Percentiles rank a stretch among this genome's conserved stretches.
Conservation (phyloP, 805 yeast species). For the Suhomyces tanzawaensis region DNA sequence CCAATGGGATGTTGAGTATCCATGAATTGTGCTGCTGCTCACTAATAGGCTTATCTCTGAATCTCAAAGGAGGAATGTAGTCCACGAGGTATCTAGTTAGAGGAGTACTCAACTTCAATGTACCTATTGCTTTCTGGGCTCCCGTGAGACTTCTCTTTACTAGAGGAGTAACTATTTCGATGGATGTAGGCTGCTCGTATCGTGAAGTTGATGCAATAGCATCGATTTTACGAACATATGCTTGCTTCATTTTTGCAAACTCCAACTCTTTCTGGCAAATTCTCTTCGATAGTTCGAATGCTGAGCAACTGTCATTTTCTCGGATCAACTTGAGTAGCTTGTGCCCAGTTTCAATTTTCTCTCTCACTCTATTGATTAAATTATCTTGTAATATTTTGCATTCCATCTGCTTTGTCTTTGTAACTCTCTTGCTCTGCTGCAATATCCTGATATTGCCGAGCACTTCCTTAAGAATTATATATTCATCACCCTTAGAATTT, state of each 20-base stretch:
- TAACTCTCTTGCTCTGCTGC: constrained; percentile 15
- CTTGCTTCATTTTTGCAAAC: constrained; percentile 20
- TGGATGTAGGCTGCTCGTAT: constrained; percentile 4
- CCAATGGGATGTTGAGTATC: constrained; percentile 28
- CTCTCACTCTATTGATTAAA: constrained; percentile 25
- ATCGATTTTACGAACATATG: neutral
- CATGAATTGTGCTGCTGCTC: constrained; percentile 13
- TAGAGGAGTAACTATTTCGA: constrained; percentile 11
- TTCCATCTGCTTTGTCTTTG: constrained; percentile 16
- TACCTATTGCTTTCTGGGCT: constrained; percentile 6
- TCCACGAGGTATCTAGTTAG: constrained; percentile 4
- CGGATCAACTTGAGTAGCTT: constrained; percentile 15
- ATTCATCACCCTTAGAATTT: constrained; percentile 39
- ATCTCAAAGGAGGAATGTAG: constrained; percentile 25
- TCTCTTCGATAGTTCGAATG: constrained; percentile 10
- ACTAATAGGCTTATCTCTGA: constrained; percentile 7
- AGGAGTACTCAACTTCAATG: constrained; percentile 8
- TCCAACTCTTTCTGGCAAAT: constrained; percentile 15
- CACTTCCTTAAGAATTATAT: constrained; percentile 34
- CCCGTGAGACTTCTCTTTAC: constrained; percentile 16
- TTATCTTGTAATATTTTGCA: constrained; percentile 22
- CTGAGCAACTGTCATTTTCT: neutral
- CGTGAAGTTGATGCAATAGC: neutral
- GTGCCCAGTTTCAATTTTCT: constrained; percentile 26
- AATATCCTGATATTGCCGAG: constrained; percentile 26